Conservation (phyloP, 2,329 filamentous ascomycete genomes). For the Drechslera avenae region DNA sequence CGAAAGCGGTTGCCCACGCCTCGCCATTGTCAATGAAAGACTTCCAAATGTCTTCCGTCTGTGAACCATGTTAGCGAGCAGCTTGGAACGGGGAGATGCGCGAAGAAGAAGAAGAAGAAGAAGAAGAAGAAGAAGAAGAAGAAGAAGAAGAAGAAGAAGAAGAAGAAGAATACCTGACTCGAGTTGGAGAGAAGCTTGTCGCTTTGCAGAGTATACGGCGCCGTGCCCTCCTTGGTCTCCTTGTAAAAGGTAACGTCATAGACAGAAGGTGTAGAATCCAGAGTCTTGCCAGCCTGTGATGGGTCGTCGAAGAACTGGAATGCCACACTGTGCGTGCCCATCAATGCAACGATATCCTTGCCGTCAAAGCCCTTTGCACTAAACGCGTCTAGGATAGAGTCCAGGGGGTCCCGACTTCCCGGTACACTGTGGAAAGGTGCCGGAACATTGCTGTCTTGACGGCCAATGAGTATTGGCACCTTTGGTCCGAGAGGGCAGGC, state of each 20-base stretch:
- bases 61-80: not conserved
- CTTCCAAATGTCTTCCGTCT: constrained; percentile 26
- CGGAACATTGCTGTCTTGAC: constrained; percentile 24
- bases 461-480: constrained; percentile 28
- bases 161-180: constrained; percentile 13
- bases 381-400: constrained; percentile 30
- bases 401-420: constrained; percentile 19
- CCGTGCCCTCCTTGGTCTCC: constrained; percentile 33
- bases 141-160: not conserved
- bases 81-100: not conserved
- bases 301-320: constrained; percentile 35
- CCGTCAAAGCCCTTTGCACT: constrained; percentile 34
- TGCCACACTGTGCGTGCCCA: constrained; percentile 40
- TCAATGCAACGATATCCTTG: constrained; percentile 40
- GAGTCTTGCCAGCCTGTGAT: constrained; percentile 24
- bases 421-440: constrained; percentile 23
- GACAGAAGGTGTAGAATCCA: constrained; percentile 36
- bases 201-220: constrained; percentile 32
- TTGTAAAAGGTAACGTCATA: constrained; percentile 40
- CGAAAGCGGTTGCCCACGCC: constrained; percentile 28
- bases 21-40: constrained; percentile 22
- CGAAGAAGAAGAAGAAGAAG: no score
- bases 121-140: not conserved
- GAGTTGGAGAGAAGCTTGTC: constrained; percentile 30
- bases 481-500: constrained; percentile 30